Percentiles rank a stretch among this genome's conserved stretches.
Evolutionary conservation across 495 filamentous ascomycete genomes (phyloP).

Genomic region (Chaetomidium leptoderma): DNA sequence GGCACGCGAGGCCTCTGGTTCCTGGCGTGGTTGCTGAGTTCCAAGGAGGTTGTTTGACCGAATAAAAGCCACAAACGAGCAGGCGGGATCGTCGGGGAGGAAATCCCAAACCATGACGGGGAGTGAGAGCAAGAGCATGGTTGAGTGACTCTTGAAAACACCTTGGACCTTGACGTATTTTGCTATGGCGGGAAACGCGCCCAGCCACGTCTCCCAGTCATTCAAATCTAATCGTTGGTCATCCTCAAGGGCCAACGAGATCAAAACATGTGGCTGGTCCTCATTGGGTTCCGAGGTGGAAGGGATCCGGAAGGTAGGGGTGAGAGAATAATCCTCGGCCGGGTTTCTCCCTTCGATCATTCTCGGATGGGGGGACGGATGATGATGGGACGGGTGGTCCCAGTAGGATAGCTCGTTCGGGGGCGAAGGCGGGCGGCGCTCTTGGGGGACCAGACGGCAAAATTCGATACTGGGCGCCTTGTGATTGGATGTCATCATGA

Average conservation of each 20-base stretch:
- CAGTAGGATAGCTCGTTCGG: conserved; percentile 24
- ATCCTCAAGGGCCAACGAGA: conserved; percentile 50
- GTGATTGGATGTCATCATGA: conserved; percentile 51
- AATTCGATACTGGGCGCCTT: conserved; percentile 51
- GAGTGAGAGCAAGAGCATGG: conserved; percentile 44
- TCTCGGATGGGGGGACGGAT: neutral
- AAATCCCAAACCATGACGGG: conserved; percentile 53
- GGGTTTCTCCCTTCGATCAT: conserved; percentile 19
- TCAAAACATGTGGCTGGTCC: conserved; percentile 49
- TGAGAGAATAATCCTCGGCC: conserved; percentile 17
- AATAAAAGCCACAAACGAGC: conserved; percentile 51
- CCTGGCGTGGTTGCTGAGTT: neutral
- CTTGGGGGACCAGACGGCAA: conserved; percentile 30
- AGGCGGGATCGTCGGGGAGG: conserved; percentile 47
- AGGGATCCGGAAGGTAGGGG: conserved; percentile 22
- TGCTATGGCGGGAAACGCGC: conserved; percentile 43
- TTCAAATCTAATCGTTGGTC: conserved; percentile 45
- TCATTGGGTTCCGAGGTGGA: conserved; percentile 37
- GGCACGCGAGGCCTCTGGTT: neutral
- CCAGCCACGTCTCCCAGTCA: conserved; percentile 48
- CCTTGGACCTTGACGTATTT: conserved; percentile 51
- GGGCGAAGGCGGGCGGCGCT: conserved; percentile 32
- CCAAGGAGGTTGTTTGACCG: conserved; percentile 43
- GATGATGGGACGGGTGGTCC: conserved; percentile 12
- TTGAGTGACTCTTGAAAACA: conserved; percentile 52